Evolutionary conservation across 129 eudicot species (phyloP).

Genomic region (Chrysanthemum lavandulifolium): DNA sequence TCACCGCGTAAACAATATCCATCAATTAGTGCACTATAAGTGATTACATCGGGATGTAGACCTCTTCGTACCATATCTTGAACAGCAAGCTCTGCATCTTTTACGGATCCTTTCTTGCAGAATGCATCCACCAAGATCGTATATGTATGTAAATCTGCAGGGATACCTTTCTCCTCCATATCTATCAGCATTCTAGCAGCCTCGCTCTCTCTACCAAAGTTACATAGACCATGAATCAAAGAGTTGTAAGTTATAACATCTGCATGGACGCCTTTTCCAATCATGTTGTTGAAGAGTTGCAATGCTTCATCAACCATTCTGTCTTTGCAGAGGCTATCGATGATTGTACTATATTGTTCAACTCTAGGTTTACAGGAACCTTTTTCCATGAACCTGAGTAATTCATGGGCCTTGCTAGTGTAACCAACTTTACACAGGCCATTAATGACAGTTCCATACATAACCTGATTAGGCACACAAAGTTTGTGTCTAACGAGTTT

Average conservation of each 20-base stretch:
- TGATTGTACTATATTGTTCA: constrained; percentile 20
- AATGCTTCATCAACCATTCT: constrained; percentile 35
- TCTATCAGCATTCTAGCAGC: too few species aligned
- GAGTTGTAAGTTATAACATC: too few species aligned
- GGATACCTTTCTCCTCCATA: too few species aligned
- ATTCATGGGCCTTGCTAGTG: too few species aligned
- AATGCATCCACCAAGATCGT: too few species aligned
- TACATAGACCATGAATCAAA: too few species aligned
- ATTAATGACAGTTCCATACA: constrained; percentile 31
- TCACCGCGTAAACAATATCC: constrained; percentile 52
- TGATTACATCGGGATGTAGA: constrained; percentile 21
- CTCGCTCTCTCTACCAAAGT: too few species aligned
- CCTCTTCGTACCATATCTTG: constrained; percentile 26
- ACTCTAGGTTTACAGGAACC: constrained; percentile 22
- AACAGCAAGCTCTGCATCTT: constrained; percentile 15
- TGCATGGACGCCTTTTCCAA: constrained; percentile 22
- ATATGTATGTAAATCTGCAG: too few species aligned
- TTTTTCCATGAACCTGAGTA: constrained; percentile 15
- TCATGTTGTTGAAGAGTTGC: constrained; percentile 27
- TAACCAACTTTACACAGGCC: constrained; percentile 13
- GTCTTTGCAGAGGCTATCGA: constrained; percentile 41
- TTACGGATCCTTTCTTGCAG: too few species aligned
- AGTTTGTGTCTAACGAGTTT: not conserved
- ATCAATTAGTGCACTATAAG: constrained; percentile 27
- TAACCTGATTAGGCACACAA: constrained; percentile 28